Evolutionary conservation across 129 eudicot genomes (phyloP), one percentile per base, ranked within the genome.

Genomic region (Flaveria linearis): DNA sequence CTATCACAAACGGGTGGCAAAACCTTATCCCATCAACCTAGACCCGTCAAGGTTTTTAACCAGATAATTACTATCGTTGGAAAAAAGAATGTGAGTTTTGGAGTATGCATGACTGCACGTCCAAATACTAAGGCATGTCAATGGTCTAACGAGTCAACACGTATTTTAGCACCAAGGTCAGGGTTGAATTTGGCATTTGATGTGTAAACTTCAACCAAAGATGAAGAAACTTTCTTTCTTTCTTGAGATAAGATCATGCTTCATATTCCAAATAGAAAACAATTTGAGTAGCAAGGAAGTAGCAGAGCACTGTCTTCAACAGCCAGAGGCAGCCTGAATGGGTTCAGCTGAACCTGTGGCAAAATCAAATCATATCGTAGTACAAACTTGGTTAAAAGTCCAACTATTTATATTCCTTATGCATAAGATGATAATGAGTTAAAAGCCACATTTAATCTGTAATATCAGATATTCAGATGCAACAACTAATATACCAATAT

Each of bases 271-370:
- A 90, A 93, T 9, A 93, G 72, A 73, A 90, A 93, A 89, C 97
- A 93, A 79, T 93, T 93, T 12, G 97, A 93, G 81, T 88, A 90
- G 87, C 98, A 93, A 49, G 98, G 98, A 69, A 93, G 88, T 63
- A 51, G 68, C 50, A 93, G 72, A 52, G 74, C 93, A 75, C 75
- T 83, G 82, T 88, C 91, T 85, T 93, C 97, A 67, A 93, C 87
- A 3, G 75, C 85, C 66, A 93, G 73, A 66, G 98, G 97, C 66
- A 88, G 96, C 87, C 98, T 91, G 82, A 90, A 93, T 56, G 97
- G 98, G 75, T 93, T 93, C 62, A 93, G 64, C 82, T 90, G 93
- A 80, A 93, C 83, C 97, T 90, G 84, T 43, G 6, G 23, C 80
- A 81, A 81, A 58, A 36, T 10, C 66, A 50, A 69, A 69, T 70